Evolutionary conservation across 2,329 filamentous ascomycete species (phyloP).

Genomic region (Coniochaeta prunicola): DNA sequence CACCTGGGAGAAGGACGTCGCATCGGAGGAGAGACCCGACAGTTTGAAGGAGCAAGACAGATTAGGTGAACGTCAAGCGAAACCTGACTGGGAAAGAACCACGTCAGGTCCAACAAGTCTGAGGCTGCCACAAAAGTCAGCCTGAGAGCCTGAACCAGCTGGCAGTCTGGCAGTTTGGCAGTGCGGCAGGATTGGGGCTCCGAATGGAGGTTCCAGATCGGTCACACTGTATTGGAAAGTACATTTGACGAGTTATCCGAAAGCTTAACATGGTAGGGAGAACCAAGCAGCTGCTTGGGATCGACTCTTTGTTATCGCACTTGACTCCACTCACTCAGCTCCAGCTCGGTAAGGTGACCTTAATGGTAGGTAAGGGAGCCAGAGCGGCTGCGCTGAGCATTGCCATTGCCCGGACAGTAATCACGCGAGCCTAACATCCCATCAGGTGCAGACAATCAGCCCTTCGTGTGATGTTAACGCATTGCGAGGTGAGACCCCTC

Average conservation of each 20-base stretch:
- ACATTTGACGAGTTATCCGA: not conserved
- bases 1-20: not conserved
- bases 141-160: not conserved
- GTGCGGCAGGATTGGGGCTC: not conserved
- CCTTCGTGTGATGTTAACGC: not conserved
- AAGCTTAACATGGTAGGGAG: not conserved
- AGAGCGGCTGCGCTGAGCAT: not conserved
- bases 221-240: not conserved
- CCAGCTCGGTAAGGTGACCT: not conserved
- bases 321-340: not conserved
- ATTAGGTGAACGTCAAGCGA: not conserved
- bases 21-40: not conserved
- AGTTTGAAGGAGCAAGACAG: not conserved
- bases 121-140: not conserved
- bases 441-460: not conserved
- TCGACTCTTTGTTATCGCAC: not conserved
- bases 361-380: not conserved
- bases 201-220: not conserved
- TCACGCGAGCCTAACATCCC: not conserved
- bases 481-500: not conserved
- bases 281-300: not conserved
- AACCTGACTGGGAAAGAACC: not conserved
- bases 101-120: not conserved
- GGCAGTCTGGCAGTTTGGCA: not conserved
- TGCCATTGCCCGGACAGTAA: no score